Percentiles rank a stretch among this genome's conserved stretches.
These are phyloP conservation scores for Kazachstania africana DNA, from an alignment of 805 yeast species.

Conservation along the genomic window DNA sequence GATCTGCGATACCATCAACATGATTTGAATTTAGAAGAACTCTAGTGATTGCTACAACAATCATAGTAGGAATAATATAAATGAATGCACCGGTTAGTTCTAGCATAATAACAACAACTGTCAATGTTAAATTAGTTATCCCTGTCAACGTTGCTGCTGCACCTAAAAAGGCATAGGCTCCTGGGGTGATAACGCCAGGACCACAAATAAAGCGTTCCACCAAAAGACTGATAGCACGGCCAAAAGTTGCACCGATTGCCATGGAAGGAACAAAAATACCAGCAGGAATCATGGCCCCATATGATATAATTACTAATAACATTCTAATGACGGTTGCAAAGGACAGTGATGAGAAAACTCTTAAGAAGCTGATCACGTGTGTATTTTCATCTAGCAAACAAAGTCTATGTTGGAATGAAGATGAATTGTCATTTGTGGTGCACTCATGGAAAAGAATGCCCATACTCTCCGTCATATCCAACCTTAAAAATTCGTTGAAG, in stretches of 20 bases:
- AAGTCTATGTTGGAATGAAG: slow-evolving; percentile 30
- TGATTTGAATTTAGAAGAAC: slow-evolving; percentile 69
- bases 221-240: slow-evolving; percentile 71
- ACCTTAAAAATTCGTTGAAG: slow-evolving; percentile 64
- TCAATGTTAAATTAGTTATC: slow-evolving; percentile 80
- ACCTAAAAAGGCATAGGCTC: slow-evolving; percentile 90
- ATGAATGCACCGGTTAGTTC: slow-evolving; percentile 92
- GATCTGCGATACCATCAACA: slow-evolving; percentile 79
- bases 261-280: slow-evolving; percentile 95
- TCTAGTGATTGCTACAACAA: slow-evolving; percentile 82
- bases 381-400: slow-evolving; percentile 29
- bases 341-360: slow-evolving; percentile 40
- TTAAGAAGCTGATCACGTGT: slow-evolving; percentile 16
- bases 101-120: slow-evolving; percentile 92
- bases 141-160: slow-evolving; percentile 95
- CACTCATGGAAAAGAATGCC: slow-evolving; percentile 81
- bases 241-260: slow-evolving; percentile 94
- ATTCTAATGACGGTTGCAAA: slow-evolving; percentile 67
- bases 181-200: slow-evolving; percentile 67
- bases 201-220: slow-evolving; percentile 40
- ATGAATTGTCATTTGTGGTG: slow-evolving; percentile 24
- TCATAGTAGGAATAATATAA: slow-evolving; percentile 91
- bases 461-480: slow-evolving; percentile 96
- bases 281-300: slow-evolving; percentile 93
- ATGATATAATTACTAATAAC: slow-evolving; percentile 66